phyloP scores from a whole-genome alignment of 148 eudicot genomes.

The Chenopodium berlandieri region DNA sequence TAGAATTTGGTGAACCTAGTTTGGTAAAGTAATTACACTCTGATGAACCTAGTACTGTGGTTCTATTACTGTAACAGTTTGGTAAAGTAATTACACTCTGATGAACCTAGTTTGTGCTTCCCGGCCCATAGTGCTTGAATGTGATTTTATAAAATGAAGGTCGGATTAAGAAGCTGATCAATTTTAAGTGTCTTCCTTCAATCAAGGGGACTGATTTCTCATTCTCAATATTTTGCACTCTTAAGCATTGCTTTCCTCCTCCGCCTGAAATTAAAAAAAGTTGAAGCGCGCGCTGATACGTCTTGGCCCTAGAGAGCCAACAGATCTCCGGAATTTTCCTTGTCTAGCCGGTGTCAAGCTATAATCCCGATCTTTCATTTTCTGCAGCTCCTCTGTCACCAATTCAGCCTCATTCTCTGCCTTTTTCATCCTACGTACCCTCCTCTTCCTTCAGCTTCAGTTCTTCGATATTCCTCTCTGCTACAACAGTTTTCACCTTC shows the following conservation, averaged over 20 bases:
- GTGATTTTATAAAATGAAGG: not conserved
- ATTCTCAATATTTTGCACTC: conserved; percentile 22
- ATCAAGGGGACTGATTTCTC: conserved; percentile 21
- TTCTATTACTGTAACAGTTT: too few relatives aligned
- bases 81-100: not conserved
- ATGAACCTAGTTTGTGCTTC: not conserved
- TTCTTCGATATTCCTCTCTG: conserved; percentile 37
- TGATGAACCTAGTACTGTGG: not conserved
- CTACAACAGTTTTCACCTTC: conserved; percentile 36
- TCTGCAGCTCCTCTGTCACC: conserved; percentile 32
- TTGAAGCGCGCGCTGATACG: conserved; percentile 32
- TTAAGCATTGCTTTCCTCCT: conserved; percentile 50
- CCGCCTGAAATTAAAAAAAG: conserved; percentile 44
- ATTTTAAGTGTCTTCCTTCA: conserved; percentile 20
- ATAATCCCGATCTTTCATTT: conserved; percentile 25
- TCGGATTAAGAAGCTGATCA: not conserved
- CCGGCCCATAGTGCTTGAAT: not conserved
- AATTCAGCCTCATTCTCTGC: conserved; percentile 8
- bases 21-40: not conserved
- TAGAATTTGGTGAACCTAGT: not conserved
- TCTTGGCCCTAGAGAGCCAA: conserved; percentile 45
- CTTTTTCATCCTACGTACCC: conserved; percentile 23
- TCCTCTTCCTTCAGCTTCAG: conserved; percentile 44
- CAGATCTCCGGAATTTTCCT: conserved; percentile 43
- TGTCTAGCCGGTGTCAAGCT: conserved; percentile 44